phyloP scores from a whole-genome alignment of 768 basidiomycete genomes.

The Cyclocybe cylindracea region DNA sequence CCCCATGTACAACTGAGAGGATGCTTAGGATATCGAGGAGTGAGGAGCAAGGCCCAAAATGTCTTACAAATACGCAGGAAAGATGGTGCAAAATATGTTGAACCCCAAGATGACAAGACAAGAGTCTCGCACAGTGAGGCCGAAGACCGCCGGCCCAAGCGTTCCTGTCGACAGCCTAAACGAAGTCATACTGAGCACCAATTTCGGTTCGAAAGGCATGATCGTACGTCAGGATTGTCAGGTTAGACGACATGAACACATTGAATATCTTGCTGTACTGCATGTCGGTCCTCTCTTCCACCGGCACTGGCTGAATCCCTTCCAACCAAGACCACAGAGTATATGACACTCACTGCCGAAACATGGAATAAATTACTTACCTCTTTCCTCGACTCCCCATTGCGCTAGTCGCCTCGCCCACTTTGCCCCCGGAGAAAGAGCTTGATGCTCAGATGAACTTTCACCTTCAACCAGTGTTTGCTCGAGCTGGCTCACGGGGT shows the following conservation, averaged over 20 bases:
- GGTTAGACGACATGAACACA: conserved; percentile 70
- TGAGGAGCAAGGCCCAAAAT: not conserved
- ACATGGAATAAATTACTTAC: not conserved
- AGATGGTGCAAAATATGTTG: conserved; percentile 55
- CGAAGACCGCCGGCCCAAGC: conserved; percentile 59
- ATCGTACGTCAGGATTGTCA: conserved; percentile 58
- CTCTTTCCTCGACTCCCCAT: conserved; percentile 13
- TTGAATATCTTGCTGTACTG: conserved; percentile 70
- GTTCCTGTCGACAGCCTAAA: conserved; percentile 63
- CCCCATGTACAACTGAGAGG: conserved; percentile 64
- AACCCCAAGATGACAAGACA: conserved; percentile 64
- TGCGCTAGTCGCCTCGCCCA: conserved; percentile 8
- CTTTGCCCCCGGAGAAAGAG: not conserved
- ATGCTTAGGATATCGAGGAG: not conserved
- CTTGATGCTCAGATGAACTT: no score
- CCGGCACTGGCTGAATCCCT: conserved; percentile 58
- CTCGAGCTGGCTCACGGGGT: no score
- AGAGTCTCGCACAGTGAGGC: conserved; percentile 58
- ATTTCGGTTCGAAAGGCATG: not conserved
- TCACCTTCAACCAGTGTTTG: no score
- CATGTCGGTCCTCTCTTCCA: conserved; percentile 56
- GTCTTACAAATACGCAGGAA: conserved; percentile 61
- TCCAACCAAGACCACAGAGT: not conserved
- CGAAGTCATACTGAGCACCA: not conserved
- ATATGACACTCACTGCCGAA: not conserved